A percentile compares a stretch with the other conserved stretches of the same genome.
Conservation (phyloP, 345 rosid genomes). For the Carallia brachiata region DNA sequence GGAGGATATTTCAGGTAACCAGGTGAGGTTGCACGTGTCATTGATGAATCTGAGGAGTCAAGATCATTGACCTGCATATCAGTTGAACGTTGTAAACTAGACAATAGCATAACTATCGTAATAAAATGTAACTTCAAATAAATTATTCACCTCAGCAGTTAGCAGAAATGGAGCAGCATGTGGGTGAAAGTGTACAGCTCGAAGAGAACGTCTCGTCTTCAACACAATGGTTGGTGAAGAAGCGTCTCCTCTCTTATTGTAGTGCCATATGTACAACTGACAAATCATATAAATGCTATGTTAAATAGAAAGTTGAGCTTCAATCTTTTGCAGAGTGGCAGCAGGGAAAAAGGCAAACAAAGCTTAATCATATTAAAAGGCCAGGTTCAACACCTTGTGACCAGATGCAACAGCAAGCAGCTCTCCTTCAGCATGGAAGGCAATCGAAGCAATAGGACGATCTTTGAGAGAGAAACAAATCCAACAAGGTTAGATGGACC, state of each 20-base stretch:
- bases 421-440: conserved; percentile 80
- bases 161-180: conserved; percentile 70
- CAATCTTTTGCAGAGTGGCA: background rate
- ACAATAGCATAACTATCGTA: conserved; percentile 16
- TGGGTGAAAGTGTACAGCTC: conserved; percentile 81
- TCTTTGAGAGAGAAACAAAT: conserved; percentile 36
- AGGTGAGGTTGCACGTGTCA: conserved; percentile 62
- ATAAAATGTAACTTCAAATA: conserved; percentile 17
- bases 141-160: conserved; percentile 61
- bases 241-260: conserved; percentile 58
- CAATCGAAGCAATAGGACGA: conserved; percentile 79
- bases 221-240: conserved; percentile 57
- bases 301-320: background rate
- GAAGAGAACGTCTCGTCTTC: conserved; percentile 66
- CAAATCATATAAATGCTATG: conserved; percentile 18
- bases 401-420: conserved; percentile 77
- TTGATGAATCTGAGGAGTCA: conserved; percentile 64
- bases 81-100: conserved; percentile 34
- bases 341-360: background rate
- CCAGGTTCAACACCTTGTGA: conserved; percentile 52
- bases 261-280: conserved; percentile 73
- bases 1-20: conserved; percentile 66
- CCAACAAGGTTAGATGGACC: conserved; percentile 3
- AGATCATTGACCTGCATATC: conserved; percentile 76
- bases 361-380: background rate